Conservation (phyloP, 2,329 filamentous ascomycete species). For the Falciphora oryzae region DNA sequence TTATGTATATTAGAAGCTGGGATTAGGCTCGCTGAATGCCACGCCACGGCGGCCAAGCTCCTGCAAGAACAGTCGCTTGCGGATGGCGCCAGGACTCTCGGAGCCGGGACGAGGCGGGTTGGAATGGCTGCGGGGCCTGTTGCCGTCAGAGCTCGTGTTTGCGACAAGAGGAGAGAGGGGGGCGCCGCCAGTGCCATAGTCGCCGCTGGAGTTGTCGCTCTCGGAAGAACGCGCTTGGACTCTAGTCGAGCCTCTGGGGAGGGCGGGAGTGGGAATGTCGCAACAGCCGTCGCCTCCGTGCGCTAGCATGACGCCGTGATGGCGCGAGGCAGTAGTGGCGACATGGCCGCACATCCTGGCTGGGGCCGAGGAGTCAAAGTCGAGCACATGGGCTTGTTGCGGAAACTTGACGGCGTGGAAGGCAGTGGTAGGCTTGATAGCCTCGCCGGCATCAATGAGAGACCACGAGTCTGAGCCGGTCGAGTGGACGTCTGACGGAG, state of each 20-base stretch:
- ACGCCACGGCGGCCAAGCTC: slow-evolving; percentile 11
- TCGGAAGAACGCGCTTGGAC: background rate
- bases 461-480: background rate
- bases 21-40: slow-evolving; percentile 14
- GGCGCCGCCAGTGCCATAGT: background rate
- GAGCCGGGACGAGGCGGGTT: slow-evolving; percentile 8
- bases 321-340: background rate
- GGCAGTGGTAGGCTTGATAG: background rate
- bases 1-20: background rate
- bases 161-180: background rate
- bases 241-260: too few species aligned
- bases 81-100: slow-evolving; percentile 12
- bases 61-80: slow-evolving; percentile 11
- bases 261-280: background rate
- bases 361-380: background rate
- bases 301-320: background rate
- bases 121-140: slow-evolving; percentile 9
- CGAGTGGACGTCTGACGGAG: background rate
- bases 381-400: background rate
- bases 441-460: background rate
- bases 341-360: background rate
- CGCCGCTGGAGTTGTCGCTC: background rate
- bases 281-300: background rate
- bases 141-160: background rate
- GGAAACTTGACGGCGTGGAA: slow-evolving; percentile 1